These are phyloP conservation scores for Helminthosporium solani DNA, from an alignment of 2,329 filamentous ascomycete species.

Conservation along the genomic window DNA sequence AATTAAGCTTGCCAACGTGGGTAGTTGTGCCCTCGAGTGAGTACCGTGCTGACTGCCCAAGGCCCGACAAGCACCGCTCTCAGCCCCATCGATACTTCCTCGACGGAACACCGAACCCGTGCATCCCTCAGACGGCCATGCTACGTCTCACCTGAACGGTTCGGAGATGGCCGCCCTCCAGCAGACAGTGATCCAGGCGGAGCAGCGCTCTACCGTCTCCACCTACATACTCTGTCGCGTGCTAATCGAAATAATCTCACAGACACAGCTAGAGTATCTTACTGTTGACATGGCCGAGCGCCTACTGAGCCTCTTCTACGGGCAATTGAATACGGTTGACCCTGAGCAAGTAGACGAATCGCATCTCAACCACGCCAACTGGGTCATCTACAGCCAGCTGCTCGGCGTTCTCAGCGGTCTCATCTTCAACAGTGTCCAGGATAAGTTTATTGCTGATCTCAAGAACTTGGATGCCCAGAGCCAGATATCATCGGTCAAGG, in stretches of 20 bases:
- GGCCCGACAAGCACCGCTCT: constrained; percentile 33
- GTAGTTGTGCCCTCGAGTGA: constrained; percentile 2
- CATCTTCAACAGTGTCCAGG: constrained; percentile 81
- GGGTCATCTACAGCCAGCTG: constrained; percentile 89
- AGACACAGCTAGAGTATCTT: constrained; percentile 79
- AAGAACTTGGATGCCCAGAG: constrained; percentile 72
- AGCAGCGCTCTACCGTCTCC: constrained; percentile 88
- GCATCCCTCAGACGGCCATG: constrained; percentile 28
- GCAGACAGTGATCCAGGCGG: constrained; percentile 74
- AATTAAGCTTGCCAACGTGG: constrained; percentile 33
- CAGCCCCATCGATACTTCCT: constrained; percentile 28
- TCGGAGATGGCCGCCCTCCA: constrained; percentile 53
- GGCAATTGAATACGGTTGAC: constrained; percentile 87
- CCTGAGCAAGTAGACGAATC: constrained; percentile 76
- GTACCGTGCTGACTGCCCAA: constrained; percentile 21
- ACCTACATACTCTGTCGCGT: constrained; percentile 96
- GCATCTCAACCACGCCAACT: constrained; percentile 85
- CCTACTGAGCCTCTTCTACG: constrained; percentile 92
- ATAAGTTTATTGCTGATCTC: constrained; percentile 78
- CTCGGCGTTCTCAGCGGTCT: constrained; percentile 95
- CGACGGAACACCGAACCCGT: constrained; percentile 41
- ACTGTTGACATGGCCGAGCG: constrained; percentile 91
- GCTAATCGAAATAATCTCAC: constrained; percentile 87
- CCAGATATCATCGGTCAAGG: constrained; percentile 62
- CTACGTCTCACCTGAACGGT: constrained; percentile 27